Percentiles rank a stretch among this genome's conserved stretches.
These are phyloP conservation scores for Myriosclerotinia scirpicola DNA, from an alignment of 2,329 filamentous ascomycete genomes.

Conservation along the genomic window DNA sequence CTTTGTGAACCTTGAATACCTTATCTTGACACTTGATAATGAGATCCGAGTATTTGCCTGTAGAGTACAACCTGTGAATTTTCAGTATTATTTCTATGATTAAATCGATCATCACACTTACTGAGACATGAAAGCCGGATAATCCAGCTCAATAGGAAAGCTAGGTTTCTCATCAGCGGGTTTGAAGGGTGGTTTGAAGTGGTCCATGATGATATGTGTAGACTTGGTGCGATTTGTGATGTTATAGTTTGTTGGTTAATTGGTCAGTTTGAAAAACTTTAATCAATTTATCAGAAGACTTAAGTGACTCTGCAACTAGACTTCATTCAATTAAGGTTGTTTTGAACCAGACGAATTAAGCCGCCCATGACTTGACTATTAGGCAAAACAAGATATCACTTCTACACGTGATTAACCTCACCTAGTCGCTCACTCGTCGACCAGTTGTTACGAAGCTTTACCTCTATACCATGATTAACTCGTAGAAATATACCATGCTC, in stretches of 20 bases:
- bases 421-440: not conserved
- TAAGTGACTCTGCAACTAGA: too few species aligned
- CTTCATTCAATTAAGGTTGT: not conserved
- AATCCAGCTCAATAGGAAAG: not conserved
- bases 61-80: slow-evolving; percentile 10
- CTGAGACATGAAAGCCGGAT: slow-evolving; percentile 2
- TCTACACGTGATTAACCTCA: not conserved
- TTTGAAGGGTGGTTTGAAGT: not conserved
- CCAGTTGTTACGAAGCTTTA: not conserved
- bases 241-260: too few species aligned
- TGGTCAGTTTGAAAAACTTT: not conserved
- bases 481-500: not conserved
- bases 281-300: too few species aligned
- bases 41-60: slow-evolving; percentile 29
- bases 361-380: too few species aligned
- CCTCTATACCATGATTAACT: not conserved
- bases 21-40: slow-evolving; percentile 28
- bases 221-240: not conserved
- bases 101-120: not conserved
- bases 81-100: not conserved
- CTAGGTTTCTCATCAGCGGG: too few species aligned
- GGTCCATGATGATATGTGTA: not conserved
- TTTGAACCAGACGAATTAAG: not conserved
- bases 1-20: slow-evolving; percentile 30
- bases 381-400: too few species aligned